A percentile compares a stretch with the other conserved stretches of the same genome.
Evolutionary conservation across 1,139 yeast genomes (phyloP).

Genomic region (Meyerozyma smithsonii): DNA sequence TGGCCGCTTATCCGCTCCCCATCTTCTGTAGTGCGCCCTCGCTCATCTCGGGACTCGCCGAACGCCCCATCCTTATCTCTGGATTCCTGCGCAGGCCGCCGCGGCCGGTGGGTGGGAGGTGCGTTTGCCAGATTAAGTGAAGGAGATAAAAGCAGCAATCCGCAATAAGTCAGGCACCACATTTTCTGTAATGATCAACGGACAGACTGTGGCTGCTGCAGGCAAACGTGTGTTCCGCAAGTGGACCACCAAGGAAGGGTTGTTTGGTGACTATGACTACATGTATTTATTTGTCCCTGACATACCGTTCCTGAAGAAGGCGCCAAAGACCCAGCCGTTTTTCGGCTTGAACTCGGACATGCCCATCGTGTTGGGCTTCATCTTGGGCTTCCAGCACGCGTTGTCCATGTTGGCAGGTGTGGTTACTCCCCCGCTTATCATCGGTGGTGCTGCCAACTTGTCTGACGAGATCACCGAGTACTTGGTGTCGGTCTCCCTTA

Average conservation of each 20-base stretch:
- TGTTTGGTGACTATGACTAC: slow-evolving; percentile 81
- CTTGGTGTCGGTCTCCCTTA: slow-evolving; percentile 72
- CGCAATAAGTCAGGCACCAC: not conserved
- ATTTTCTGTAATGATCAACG: slow-evolving; percentile 7
- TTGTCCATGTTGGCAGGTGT: slow-evolving; percentile 90
- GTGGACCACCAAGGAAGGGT: slow-evolving; percentile 68
- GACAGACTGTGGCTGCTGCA: slow-evolving; percentile 12
- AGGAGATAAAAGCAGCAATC: not conserved
- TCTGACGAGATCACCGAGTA: slow-evolving; percentile 50
- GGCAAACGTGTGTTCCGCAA: slow-evolving; percentile 30
- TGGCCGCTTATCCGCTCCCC: not conserved
- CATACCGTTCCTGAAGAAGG: slow-evolving; percentile 57
- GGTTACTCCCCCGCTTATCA: slow-evolving; percentile 78
- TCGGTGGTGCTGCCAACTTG: slow-evolving; percentile 58
- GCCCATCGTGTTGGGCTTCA: slow-evolving; percentile 70
- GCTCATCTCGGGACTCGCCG: not conserved
- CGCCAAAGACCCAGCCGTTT: slow-evolving; percentile 63
- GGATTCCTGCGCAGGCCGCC: not conserved
- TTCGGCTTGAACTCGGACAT: slow-evolving; percentile 74
- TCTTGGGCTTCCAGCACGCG: slow-evolving; percentile 83
- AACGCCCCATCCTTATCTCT: not conserved
- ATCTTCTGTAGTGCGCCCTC: not conserved
- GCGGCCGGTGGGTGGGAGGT: not conserved
- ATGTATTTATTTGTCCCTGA: slow-evolving; percentile 71
- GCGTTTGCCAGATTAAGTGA: not conserved